These are phyloP conservation scores for Candida mattraensis DNA, from an alignment of 805 yeast species.

Conservation along the genomic window DNA sequence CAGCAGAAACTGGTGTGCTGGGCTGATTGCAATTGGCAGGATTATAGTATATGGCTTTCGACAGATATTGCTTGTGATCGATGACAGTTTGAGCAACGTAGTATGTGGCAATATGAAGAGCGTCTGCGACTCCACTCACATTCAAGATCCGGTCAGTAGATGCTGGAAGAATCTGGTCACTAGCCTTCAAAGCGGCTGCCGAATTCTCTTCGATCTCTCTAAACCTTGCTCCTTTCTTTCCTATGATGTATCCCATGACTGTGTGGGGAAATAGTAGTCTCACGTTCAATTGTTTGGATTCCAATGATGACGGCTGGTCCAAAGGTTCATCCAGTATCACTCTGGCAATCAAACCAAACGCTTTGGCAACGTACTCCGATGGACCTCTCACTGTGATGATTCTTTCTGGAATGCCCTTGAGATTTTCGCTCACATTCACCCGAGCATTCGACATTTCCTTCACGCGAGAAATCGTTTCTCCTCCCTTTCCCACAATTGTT, in stretches of 20 bases:
- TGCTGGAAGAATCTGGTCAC: slow-evolving; percentile 66
- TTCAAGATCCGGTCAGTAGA: slow-evolving; percentile 76
- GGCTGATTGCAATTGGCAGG: slow-evolving; percentile 46
- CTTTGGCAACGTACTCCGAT: slow-evolving; percentile 76
- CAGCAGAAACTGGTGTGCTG: slow-evolving; percentile 26
- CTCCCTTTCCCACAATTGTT: slow-evolving; percentile 73
- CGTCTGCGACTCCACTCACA: slow-evolving; percentile 79
- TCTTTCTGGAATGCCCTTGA: slow-evolving; percentile 70
- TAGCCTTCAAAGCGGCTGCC: slow-evolving; percentile 74
- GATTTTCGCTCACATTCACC: slow-evolving; percentile 70
- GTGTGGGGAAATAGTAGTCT: slow-evolving; percentile 74
- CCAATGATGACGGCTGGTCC: slow-evolving; percentile 56
- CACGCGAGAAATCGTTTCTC: slow-evolving; percentile 67
- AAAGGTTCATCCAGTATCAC: slow-evolving; percentile 66
- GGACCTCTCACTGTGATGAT: slow-evolving; percentile 73
- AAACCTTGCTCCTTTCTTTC: slow-evolving; percentile 70
- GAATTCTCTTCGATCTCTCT: slow-evolving; percentile 81
- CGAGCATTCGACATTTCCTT: slow-evolving; percentile 63
- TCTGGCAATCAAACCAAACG: slow-evolving; percentile 72
- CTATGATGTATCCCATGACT: slow-evolving; percentile 77
- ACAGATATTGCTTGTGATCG: slow-evolving; percentile 57
- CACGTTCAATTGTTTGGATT: slow-evolving; percentile 55
- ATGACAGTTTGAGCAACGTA: slow-evolving; percentile 68
- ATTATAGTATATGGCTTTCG: slow-evolving; percentile 57
- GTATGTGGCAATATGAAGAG: slow-evolving; percentile 80